These are phyloP conservation scores for Sisymbrium irio DNA, from an alignment of 345 rosid species.

Conservation along the genomic window DNA sequence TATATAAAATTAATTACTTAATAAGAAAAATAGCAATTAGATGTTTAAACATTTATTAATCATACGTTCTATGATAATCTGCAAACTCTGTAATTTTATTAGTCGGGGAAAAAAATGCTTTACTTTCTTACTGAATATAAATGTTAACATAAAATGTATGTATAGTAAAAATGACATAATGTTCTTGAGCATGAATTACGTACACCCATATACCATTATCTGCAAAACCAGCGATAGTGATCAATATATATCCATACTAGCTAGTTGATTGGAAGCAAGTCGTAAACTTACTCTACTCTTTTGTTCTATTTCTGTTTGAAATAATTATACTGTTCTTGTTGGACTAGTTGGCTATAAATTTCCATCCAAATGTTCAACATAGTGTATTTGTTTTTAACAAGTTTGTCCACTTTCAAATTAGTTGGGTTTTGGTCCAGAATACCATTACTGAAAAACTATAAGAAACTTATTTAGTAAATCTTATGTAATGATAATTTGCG, in stretches of 20 bases:
- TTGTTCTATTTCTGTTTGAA: no score
- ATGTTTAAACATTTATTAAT: neutral
- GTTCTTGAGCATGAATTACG: neutral
- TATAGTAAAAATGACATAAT: neutral
- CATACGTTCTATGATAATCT: no score
- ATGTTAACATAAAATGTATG: neutral
- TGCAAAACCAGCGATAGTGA: no score
- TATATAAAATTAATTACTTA: neutral
- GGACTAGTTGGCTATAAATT: neutral
- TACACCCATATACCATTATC: neutral
- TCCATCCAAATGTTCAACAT: neutral
- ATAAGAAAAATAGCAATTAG: neutral
- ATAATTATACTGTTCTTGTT: neutral
- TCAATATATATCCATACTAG: no score
- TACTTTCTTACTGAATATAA: neutral
- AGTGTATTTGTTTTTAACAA: neutral
- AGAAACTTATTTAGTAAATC: no score
- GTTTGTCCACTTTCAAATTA: neutral
- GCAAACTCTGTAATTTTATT: no score
- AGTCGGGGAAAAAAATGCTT: no score
- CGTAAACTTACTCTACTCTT: no score
- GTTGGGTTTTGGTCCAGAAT: no score
- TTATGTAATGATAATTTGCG: no score
- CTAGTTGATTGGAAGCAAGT: no score
- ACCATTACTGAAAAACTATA: no score